A percentile compares a stretch with the other conserved stretches of the same genome.
Evolutionary conservation across 768 basidiomycete species (phyloP).

Genomic region (Lentinus tigrinus): DNA sequence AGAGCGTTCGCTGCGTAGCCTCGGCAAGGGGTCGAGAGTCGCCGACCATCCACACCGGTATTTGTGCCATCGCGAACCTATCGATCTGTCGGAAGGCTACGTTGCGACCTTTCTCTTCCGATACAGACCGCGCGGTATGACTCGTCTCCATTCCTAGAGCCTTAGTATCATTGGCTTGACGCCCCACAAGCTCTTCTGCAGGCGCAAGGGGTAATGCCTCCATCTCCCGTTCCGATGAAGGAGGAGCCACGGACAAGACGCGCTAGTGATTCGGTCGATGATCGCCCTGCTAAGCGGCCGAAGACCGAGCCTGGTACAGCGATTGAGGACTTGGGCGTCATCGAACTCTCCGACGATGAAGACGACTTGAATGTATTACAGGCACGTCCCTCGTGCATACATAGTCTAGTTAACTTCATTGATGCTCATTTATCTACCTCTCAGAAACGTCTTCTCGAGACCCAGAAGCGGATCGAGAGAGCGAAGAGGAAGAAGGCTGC

Average conservation of each 20-base stretch:
- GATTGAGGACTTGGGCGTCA: not conserved
- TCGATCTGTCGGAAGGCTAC: constrained; percentile 5
- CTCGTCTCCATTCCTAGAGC: not conserved
- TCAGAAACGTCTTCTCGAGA: too few relatives aligned
- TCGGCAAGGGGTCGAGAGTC: constrained; percentile 1
- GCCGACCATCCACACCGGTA: not conserved
- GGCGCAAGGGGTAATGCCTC: constrained; percentile 13
- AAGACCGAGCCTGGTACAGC: not conserved
- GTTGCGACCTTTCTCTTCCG: constrained; percentile 14
- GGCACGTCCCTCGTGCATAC: not conserved
- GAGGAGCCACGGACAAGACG: not conserved
- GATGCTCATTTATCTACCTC: too few relatives aligned
- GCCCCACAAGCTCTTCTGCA: not conserved
- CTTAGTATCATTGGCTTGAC: too few relatives aligned
- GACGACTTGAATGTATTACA: not conserved
- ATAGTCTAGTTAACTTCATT: too few relatives aligned
- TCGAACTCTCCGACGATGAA: not conserved
- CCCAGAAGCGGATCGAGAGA: too few relatives aligned
- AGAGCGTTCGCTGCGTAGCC: not conserved
- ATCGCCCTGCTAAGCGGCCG: not conserved
- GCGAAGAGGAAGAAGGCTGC: too few relatives aligned
- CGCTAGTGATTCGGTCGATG: not conserved
- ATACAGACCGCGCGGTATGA: constrained; percentile 16
- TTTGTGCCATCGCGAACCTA: not conserved
- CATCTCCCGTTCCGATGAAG: not conserved